Evolutionary conservation across 768 basidiomycete species (phyloP).

Genomic region (Podaxis sp.): DNA sequence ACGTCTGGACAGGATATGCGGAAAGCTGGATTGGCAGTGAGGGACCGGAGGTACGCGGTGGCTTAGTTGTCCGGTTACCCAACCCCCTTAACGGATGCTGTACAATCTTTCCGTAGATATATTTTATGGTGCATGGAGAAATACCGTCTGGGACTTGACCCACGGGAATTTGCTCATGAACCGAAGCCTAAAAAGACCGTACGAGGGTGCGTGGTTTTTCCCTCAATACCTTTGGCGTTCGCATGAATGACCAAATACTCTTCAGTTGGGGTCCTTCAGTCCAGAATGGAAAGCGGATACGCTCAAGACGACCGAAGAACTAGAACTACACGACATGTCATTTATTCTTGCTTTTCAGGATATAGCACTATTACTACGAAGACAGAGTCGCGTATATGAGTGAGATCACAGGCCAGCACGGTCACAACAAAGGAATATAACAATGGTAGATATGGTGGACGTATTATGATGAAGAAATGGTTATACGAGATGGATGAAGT

Average conservation of each 20-base stretch:
- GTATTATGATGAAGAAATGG: too few species aligned
- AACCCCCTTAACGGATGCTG: neutral
- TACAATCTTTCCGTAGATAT: constrained; percentile 49
- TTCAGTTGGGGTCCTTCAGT: constrained; percentile 72
- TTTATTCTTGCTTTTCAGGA: neutral
- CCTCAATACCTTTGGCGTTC: neutral
- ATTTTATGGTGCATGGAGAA: constrained; percentile 87
- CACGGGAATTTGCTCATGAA: constrained; percentile 64
- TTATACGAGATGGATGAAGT: neutral
- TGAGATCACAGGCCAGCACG: neutral
- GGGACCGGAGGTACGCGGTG: constrained; percentile 65
- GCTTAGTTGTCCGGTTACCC: neutral
- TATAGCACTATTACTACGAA: neutral
- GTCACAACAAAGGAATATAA: neutral
- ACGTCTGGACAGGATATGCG: constrained; percentile 56
- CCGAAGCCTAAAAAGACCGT: constrained; percentile 71
- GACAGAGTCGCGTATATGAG: neutral
- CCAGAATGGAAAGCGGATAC: constrained; percentile 73
- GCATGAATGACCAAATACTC: constrained; percentile 1
- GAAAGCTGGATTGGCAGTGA: constrained; percentile 62
- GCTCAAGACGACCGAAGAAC: constrained; percentile 53
- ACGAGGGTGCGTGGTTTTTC: constrained; percentile 60
- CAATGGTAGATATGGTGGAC: neutral
- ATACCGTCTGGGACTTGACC: constrained; percentile 56
- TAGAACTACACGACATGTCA: constrained; percentile 17